Conservation (phyloP, 2,329 filamentous ascomycete species). For the Fusarium vanettenii region DNA sequence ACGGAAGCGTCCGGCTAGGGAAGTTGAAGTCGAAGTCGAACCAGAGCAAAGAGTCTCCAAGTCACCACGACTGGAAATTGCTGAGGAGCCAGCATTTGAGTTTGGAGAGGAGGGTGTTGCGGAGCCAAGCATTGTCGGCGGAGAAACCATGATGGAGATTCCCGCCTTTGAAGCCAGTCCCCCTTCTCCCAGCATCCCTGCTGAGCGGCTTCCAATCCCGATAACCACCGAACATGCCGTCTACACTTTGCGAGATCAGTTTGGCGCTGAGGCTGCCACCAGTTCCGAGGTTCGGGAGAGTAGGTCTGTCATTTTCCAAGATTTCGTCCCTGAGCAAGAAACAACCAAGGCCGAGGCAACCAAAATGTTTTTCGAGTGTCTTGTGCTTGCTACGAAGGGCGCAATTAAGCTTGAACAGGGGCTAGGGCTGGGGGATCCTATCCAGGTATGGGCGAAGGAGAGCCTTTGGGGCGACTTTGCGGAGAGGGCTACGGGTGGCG, state of each 20-base stretch:
- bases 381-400: conserved; percentile 97
- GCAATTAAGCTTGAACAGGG: conserved; percentile 96
- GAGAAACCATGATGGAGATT: conserved; percentile 74
- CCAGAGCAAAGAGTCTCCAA: conserved; percentile 73
- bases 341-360: conserved; percentile 92
- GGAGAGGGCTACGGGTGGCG: conserved; percentile 76
- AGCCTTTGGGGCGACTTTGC: conserved; percentile 99
- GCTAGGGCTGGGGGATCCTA: conserved; percentile 78
- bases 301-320: conserved; percentile 82
- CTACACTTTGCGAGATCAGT: conserved; percentile 89
- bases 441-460: conserved; percentile 88
- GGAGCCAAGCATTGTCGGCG: conserved; percentile 64
- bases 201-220: conserved; percentile 87
- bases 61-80: conserved; percentile 76
- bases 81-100: conserved; percentile 71
- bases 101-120: conserved; percentile 62
- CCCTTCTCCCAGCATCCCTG: conserved; percentile 79
- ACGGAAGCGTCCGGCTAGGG: conserved; percentile 90
- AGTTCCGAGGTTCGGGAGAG: conserved; percentile 78
- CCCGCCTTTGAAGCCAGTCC: conserved; percentile 83
- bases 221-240: conserved; percentile 97
- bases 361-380: conserved; percentile 99
- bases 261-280: conserved; percentile 79
- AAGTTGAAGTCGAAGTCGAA: conserved; percentile 84
- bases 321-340: conserved; percentile 83